Base-by-base conservation (phyloP, 352 stramenopile species). In the Plasmopara halstedii region DNA sequence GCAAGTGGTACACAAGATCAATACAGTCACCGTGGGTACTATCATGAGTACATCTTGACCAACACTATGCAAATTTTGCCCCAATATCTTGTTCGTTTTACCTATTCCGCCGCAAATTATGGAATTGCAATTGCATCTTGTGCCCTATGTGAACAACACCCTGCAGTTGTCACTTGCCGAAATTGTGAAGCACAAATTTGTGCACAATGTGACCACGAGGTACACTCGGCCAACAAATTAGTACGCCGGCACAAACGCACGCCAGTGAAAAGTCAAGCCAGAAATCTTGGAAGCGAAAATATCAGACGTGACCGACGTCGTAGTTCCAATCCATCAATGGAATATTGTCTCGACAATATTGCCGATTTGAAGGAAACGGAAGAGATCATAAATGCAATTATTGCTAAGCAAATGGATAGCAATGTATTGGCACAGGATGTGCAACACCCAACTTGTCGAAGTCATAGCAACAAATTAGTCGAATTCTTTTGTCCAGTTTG, bases 181-280 rank as follows among this genome's bases (percentile, higher is more conserved):
- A 58, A 73, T 2, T 92, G 77, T 48, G 75, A 86, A 23, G 77
- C 73, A 2, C 55, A 82, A 15, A 66, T 89, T n/a, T 92, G 80
- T 46, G 39, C 46, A 2, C 41, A 56, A 17, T 92, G 80, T 36
- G 80, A 91, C 48, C 46, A 83, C 19, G 51, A 84, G 49, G 67
- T 88, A 6, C 77, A 92, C 50, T 86, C 73, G 10, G 75, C 80
- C 4, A 92, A 92, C 60, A 92, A 88, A 26, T 64, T 92, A 29
- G 77, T 83, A 14, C 66, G 74, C 26, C 70, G 78, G 9, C 80
- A 92, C 46, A 79, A 73, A 41, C 70, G 77, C 18, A 64, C 56
- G 8, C 56, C 70, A 9, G 37, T 79, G n/a, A 53, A 53, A 4
- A 64, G 36, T 26, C 60, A 54, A 40, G 44, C 14, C 20, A 61